Base-by-base conservation (phyloP, 192 early-diverging fungal species). In the Funneliformis mosseae region DNA sequence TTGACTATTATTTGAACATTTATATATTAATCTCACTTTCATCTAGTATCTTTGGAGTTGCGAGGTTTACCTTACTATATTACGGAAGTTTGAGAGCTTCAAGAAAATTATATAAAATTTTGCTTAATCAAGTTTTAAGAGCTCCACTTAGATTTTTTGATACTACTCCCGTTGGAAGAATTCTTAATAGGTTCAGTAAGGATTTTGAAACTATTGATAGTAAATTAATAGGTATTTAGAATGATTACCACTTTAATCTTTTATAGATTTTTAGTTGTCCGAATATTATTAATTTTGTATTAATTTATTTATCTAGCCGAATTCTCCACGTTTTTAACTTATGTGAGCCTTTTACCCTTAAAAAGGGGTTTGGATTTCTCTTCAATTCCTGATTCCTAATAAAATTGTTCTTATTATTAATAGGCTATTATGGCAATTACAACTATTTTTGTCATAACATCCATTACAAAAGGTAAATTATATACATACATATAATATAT, bases 71-170 rank as follows among this genome's bases (percentile, higher is more conserved):
- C 41, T 82, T 82, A 66, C 80, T 87, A 6, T 88, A 83, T 72
- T 75, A 73, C 78, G 86, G 87, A 69, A 85, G 87, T 18, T 71
- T 95, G 6, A 67, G 66, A 8, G 94, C 93, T 25, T 92, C 91
- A 0, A 85, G 84, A 11, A 79, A 73, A 1, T 63, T 95, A 61
- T 92, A 95, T 73, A 55, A 81, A 41, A 82, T 81, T 18, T 82
- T 94, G 45, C 78, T 95, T 42, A 82, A 81, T 18, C 77, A 87
- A 63, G 86, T 95, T 45, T 76, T 91, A 25, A 89, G 88, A 38
- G 92, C 95, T 4, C 91, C 92, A 78, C 88, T 96, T 39, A 89
- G 92, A 27, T 98, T 97, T 90, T 98, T 95, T 83, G 96, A 97
- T 80, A 91, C 91, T 27, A 96, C 94, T n/a, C 97, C 97, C 21